Conservation (phyloP, 73 alveolate species). For the Stentor coeruleus region DNA sequence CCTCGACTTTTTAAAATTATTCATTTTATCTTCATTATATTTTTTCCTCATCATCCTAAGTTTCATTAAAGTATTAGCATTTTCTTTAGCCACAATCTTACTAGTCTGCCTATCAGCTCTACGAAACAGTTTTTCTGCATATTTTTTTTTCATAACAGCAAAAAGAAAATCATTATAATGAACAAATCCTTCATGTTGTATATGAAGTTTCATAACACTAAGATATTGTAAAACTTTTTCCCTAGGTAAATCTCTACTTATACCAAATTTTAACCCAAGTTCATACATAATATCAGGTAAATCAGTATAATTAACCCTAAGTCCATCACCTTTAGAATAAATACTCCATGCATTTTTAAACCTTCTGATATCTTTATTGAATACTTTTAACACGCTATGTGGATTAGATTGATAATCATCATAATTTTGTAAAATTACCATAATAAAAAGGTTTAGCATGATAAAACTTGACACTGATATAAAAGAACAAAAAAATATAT, state of each 20-base stretch:
- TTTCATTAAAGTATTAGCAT: neutral
- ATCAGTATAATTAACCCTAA: conserved; percentile 14
- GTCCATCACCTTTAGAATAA: conserved; percentile 28
- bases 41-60: neutral
- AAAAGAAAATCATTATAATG: conserved; percentile 39
- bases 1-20: neutral
- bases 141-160: conserved; percentile 37
- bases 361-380: conserved; percentile 43
- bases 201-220: conserved; percentile 10
- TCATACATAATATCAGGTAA: conserved; percentile 23
- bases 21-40: neutral
- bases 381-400: conserved; percentile 52
- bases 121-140: conserved; percentile 15
- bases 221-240: neutral
- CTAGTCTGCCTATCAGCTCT: neutral
- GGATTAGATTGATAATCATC: conserved; percentile 53
- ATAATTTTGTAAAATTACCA: conserved; percentile 62
- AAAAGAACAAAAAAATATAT: conserved; percentile 43
- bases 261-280: conserved; percentile 31
- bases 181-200: conserved; percentile 30
- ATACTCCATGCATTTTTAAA: conserved; percentile 41
- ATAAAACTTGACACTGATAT: conserved; percentile 34
- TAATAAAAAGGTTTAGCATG: conserved; percentile 63
- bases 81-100: conserved; percentile 1
- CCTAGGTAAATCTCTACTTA: neutral